Base-by-base conservation (phyloP, 495 filamentous ascomycete species). In the Bathelium albidoporum region DNA sequence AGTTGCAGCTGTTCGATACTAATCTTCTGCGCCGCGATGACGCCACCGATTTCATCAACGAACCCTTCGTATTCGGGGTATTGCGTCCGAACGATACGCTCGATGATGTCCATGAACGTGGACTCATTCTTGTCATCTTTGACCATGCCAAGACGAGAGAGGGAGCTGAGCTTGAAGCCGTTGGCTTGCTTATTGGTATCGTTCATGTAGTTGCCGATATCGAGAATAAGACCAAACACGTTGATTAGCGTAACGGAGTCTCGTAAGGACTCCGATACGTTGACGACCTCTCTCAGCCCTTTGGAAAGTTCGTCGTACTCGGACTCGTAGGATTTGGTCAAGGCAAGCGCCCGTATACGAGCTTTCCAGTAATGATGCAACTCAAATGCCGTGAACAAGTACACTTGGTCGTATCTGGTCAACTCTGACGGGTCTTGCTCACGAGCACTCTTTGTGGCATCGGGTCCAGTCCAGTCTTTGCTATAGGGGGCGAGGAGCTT, bases 141-240 rank as follows among this genome's bases (percentile, higher is more conserved):
- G 62, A 97, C 89, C 90, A 97, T 98, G 31, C 88, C 94, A 34
- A 98, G 79, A 28, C 94, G 85, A 41, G 89, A 89, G n/a, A 98
- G 86, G 0, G 94, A 95, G 68, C 91, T 91, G 28, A 98, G 83
- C 76, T 98, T 98, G 86, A 98, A 98, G 58, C 94, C 94, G 65
- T 87, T 89, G 1, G 95, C 94, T 75, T 97, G 95, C 76, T 98
- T 98, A 74, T 96, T 97, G 58, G 91, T 86, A 69, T 97, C 94
- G 77, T 98, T 98, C 94, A 98, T 98, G 80, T 94, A 98, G 72
- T 98, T 98, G 71, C 94, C 94, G 70, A 98, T 95, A 75, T 96
- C 91, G 67, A 97, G 79, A 73, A 98, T 98, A 58, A 98, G 79
- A 64, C 93, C 93, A 24, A 98, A 86, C 45, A 98, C 90, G 65